Evolutionary conservation across 805 yeast genomes (phyloP).

Genomic region (Yarrowia yakushimensis): DNA sequence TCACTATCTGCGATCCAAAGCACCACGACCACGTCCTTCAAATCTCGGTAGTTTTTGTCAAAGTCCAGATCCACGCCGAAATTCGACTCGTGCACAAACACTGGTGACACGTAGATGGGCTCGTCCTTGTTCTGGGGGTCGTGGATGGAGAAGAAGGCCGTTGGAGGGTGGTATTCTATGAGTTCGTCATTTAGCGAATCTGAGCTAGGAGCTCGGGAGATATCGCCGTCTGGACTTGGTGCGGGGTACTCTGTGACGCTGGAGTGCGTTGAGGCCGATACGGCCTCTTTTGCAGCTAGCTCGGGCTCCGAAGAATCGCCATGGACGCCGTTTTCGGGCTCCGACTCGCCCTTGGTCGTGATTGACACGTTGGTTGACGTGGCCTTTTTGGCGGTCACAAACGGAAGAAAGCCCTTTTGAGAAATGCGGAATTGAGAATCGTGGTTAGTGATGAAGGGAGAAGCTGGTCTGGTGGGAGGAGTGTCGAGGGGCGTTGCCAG

Average conservation of each 20-base stretch:
- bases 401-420: conserved; percentile 15
- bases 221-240: background rate
- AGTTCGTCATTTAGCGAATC: background rate
- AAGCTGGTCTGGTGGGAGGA: background rate
- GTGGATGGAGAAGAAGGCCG: conserved; percentile 12
- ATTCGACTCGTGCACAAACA: conserved; percentile 7
- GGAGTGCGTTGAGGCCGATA: background rate
- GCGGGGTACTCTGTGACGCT: background rate
- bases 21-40: background rate
- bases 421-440: conserved; percentile 18
- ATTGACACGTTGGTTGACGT: conserved; percentile 15
- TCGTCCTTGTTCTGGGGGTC: background rate
- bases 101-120: conserved; percentile 9
- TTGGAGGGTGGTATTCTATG: conserved; percentile 11
- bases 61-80: conserved; percentile 14
- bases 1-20: conserved; percentile 11
- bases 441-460: conserved; percentile 6
- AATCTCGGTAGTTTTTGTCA: conserved; percentile 2
- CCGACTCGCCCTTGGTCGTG: conserved; percentile 14
- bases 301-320: background rate
- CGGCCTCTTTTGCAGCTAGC: background rate
- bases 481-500: conserved; percentile 6
- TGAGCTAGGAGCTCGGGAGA: background rate
- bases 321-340: background rate
- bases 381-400: conserved; percentile 6